Conservation (phyloP, 257 asterid species). For the Coffea eugenioides region DNA sequence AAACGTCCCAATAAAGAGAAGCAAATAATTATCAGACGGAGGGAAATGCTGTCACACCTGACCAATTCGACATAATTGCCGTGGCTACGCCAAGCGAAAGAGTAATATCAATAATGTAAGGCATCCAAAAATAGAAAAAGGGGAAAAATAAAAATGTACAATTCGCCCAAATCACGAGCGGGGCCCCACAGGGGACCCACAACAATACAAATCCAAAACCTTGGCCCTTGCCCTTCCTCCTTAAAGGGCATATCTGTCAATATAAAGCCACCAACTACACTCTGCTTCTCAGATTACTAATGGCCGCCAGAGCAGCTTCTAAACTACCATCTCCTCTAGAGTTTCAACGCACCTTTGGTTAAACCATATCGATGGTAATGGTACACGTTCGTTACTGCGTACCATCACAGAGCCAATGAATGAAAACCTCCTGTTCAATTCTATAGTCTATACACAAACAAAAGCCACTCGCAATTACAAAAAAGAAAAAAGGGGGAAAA, state of each 20-base stretch:
- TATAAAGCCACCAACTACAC: background rate
- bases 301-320: background rate
- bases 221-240: background rate
- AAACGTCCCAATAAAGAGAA: background rate
- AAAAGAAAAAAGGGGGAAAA: too few relatives aligned
- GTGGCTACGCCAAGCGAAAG: too few relatives aligned
- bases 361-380: background rate
- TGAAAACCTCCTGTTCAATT: background rate
- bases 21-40: background rate
- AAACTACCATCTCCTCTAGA: background rate
- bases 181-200: background rate
- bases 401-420: constrained; percentile 6
- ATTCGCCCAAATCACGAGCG: background rate
- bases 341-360: background rate
- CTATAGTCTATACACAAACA: background rate
- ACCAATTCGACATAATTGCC: too few relatives aligned
- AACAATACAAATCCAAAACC: background rate
- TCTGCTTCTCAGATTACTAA: background rate
- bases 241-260: constrained; percentile 14
- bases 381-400: background rate
- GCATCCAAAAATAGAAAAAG: background rate
- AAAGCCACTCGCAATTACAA: background rate
- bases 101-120: too few relatives aligned
- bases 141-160: background rate
- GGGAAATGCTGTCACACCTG: too few relatives aligned